Evolutionary conservation across 2,329 filamentous ascomycete species (phyloP).

Genomic region (Fusarium papillatum): DNA sequence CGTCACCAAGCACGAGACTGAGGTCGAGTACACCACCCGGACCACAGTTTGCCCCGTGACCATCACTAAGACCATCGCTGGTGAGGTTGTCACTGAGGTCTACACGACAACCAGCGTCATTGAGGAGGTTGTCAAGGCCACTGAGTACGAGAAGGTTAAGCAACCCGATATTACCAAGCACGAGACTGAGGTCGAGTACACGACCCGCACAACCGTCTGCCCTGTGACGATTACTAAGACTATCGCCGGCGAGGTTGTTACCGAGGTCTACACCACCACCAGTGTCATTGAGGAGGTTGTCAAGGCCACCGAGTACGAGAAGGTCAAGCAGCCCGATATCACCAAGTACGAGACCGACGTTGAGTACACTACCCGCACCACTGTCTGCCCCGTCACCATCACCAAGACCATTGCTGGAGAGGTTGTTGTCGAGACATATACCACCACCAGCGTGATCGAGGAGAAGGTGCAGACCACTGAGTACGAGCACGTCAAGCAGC

Average conservation of each 20-base stretch:
- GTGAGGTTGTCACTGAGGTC: conserved; percentile 55
- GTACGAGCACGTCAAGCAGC: conserved; percentile 50
- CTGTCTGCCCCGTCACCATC: conserved; percentile 56
- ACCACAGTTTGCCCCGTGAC: conserved; percentile 60
- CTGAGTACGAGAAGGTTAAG: conserved; percentile 50
- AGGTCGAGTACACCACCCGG: conserved; percentile 56
- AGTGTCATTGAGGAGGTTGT: conserved; percentile 46
- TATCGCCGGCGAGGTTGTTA: conserved; percentile 56
- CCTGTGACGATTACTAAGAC: conserved; percentile 49
- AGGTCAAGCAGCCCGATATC: conserved; percentile 47
- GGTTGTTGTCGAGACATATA: conserved; percentile 38
- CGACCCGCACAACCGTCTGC: conserved; percentile 58
- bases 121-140: conserved; percentile 46
- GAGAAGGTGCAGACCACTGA: conserved; percentile 46
- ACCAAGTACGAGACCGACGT: conserved; percentile 50
- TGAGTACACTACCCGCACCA: conserved; percentile 55
- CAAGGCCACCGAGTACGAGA: conserved; percentile 50
- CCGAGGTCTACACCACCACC: conserved; percentile 50
- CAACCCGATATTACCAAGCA: conserved; percentile 53
- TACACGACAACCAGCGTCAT: conserved; percentile 45
- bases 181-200: conserved; percentile 51
- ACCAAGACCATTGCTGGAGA: conserved; percentile 48
- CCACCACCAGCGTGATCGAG: conserved; percentile 41
- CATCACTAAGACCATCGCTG: conserved; percentile 50
- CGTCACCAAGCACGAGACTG: conserved; percentile 48